phyloP scores from a whole-genome alignment of 2,329 filamentous ascomycete species.

The Macroventuria anomochaeta region DNA sequence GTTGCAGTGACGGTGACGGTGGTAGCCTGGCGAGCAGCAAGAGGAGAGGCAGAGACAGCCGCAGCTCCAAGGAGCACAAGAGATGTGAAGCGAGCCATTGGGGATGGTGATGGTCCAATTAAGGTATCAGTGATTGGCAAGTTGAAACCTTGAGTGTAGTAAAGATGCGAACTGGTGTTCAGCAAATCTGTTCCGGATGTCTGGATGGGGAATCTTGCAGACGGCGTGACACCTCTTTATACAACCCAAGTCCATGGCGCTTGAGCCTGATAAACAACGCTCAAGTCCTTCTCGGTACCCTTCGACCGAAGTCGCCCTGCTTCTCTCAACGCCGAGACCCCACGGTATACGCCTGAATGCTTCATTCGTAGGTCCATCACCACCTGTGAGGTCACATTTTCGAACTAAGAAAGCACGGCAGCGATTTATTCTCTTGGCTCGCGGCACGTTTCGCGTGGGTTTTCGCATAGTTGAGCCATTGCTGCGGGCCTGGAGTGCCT shows the following conservation, averaged over 20 bases:
- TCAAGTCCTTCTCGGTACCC: constrained; percentile 23
- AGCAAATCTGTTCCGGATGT: constrained; percentile 21
- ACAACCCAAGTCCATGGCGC: constrained; percentile 4
- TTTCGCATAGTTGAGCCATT: constrained; percentile 17
- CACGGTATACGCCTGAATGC: constrained; percentile 24
- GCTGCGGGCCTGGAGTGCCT: constrained; percentile 16
- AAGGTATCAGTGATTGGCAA: constrained; percentile 2
- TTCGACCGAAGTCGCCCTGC: constrained; percentile 22
- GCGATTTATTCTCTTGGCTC: constrained; percentile 25
- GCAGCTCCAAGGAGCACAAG: constrained; percentile 38
- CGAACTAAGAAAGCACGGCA: constrained; percentile 17
- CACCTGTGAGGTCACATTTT: constrained; percentile 17
- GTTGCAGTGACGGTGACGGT: constrained; percentile 33
- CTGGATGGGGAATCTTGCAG: constrained; percentile 30
- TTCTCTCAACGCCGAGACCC: constrained; percentile 19
- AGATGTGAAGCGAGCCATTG: constrained; percentile 34
- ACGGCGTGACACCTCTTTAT: constrained; percentile 28
- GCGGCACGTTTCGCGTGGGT: constrained; percentile 19
- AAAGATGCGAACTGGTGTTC: constrained; percentile 27
- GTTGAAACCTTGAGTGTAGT: constrained; percentile 8
- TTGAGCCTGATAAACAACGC: background rate
- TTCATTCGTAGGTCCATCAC: constrained; percentile 8
- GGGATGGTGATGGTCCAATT: constrained; percentile 6
- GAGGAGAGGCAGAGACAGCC: constrained; percentile 36
- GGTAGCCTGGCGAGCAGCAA: constrained; percentile 27